phyloP scores from a whole-genome alignment of 1,284 basidiomycete species.

The Trichosporon sp. region DNA sequence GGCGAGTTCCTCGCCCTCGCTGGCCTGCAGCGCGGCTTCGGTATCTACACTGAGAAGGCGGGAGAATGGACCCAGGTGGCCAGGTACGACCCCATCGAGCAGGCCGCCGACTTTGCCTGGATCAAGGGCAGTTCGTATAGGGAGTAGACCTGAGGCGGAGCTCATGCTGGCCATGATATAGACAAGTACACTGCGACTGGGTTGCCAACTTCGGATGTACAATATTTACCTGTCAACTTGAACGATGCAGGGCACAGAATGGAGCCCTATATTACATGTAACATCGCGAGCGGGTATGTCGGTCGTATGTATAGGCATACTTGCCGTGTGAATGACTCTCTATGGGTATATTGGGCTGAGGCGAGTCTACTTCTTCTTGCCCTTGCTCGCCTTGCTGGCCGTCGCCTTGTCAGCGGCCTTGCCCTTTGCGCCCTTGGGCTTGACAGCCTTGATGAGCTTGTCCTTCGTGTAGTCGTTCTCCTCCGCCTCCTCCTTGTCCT shows the following conservation, averaged over 20 bases:
- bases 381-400: slow-evolving; percentile 4
- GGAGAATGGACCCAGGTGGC: background rate
- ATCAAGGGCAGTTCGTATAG: background rate
- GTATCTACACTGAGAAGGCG: background rate
- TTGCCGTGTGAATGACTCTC: background rate
- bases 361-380: slow-evolving; percentile 11
- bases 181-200: background rate
- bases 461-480: slow-evolving; percentile 52
- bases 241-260: background rate
- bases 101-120: slow-evolving; percentile 2
- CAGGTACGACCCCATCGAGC: background rate
- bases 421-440: slow-evolving; percentile 37
- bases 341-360: background rate
- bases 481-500: slow-evolving; percentile 46
- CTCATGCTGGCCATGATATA: background rate
- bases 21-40: background rate
- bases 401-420: background rate
- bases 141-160: background rate
- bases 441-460: slow-evolving; percentile 55
- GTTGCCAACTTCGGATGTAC: background rate
- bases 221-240: background rate
- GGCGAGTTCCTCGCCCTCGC: background rate
- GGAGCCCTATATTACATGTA: background rate
- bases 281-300: background rate
- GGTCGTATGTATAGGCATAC: background rate